Evolutionary conservation across 495 filamentous ascomycete species (phyloP).

Genomic region (Xylaria nigripes): DNA sequence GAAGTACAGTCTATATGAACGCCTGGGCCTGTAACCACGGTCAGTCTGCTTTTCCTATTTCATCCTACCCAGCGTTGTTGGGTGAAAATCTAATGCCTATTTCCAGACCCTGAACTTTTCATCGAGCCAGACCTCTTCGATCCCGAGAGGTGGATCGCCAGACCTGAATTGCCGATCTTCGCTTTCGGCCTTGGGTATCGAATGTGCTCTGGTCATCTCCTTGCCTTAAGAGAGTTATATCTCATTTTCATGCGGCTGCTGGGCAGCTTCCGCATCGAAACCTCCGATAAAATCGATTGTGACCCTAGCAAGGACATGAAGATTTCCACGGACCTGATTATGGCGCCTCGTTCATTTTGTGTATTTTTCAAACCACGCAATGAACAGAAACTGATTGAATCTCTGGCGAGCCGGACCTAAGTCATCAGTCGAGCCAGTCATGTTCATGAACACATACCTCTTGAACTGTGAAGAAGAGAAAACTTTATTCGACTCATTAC

Average conservation of each 20-base stretch:
- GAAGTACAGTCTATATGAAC: constrained; percentile 56
- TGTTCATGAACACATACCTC: too few relatives aligned
- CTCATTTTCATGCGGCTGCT: constrained; percentile 55
- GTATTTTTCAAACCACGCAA: constrained; percentile 49
- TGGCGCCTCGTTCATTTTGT: constrained; percentile 48
- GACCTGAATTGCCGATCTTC: constrained; percentile 53
- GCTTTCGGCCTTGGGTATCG: constrained; percentile 57
- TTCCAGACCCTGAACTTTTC: constrained; percentile 48
- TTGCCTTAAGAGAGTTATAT: constrained; percentile 60
- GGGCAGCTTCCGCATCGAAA: constrained; percentile 49
- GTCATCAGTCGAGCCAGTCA: too few relatives aligned
- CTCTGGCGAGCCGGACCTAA: constrained; percentile 13
- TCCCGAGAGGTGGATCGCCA: constrained; percentile 55
- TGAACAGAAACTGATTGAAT: constrained; percentile 30
- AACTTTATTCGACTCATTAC: too few relatives aligned
- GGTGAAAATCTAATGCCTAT: not conserved
- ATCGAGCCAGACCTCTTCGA: constrained; percentile 49
- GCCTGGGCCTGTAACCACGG: constrained; percentile 59
- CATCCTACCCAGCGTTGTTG: not conserved
- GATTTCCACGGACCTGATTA: constrained; percentile 51
- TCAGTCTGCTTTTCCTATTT: constrained; percentile 10
- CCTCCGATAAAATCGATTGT: constrained; percentile 40
- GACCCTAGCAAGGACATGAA: constrained; percentile 49
- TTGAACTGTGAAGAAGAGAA: too few relatives aligned
- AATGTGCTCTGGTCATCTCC: constrained; percentile 57